Base-by-base conservation (phyloP, 192 early-diverging fungal species). In the Linnemannia exigua region DNA sequence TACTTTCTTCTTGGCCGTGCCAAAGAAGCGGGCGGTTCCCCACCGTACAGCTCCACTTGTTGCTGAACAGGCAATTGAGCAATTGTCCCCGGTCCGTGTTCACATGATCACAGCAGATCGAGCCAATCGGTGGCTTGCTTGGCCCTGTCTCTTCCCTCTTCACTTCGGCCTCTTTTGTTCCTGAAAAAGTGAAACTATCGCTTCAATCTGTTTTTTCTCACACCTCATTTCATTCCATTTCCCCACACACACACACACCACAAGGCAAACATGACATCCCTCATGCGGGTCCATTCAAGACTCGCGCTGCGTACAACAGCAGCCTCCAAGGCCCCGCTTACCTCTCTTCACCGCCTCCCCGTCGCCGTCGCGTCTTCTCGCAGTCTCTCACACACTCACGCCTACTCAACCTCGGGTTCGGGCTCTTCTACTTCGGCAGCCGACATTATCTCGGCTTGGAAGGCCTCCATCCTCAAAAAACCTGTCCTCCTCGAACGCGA, bases 401-500 rank as follows among this genome's bases (percentile, higher is more conserved):
- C n/a, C 19, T 36, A 28, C 68, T 22, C 37, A 6, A 67, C 36
- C 71, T 79, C 31, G 44, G 76, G 28, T 31, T 70, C 74, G 19
- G 19, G 25, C 70, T 35, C 71, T 7, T 79, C 77, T 17, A 17
- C 61, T 52, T 67, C 70, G 25, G 22, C 81, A 25, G 25, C 76
- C 19, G 84, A 86, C 7, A 86, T 80, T 44, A 80, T 86, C 66
- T 12, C 73, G 11, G 12, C 69, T 25, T 86, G 84, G 84, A 86
- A 76, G 36, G 25, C 36, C 20, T 17, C 70, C 22, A 36, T 80
- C 63, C 84, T 86, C 31, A 72, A 73, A 48, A 86, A 80, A 50
- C 79, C 84, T 20, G 66, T 77, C 75, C 19, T 80, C 50, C 7
- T 80, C 70, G 84, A 86, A 61, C 79, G 72, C 37, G 87, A 89